Evolutionary conservation across 176 grass and related monocot species (phyloP).

Genomic region (Dactylis glomerata): DNA sequence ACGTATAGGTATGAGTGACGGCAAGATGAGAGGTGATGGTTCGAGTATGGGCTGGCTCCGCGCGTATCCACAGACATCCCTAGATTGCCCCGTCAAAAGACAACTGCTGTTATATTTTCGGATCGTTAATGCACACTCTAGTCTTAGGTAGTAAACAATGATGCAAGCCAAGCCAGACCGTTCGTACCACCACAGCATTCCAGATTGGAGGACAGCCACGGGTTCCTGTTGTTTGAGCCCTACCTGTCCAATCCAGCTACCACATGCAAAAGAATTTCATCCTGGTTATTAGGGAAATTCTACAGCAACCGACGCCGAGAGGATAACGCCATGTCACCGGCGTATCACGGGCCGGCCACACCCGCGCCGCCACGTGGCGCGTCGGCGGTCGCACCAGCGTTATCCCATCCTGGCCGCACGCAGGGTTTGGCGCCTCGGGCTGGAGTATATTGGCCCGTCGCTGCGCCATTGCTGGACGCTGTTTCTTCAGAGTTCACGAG

Average conservation of each 20-base stretch:
- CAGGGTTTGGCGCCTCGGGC: constrained; percentile 14
- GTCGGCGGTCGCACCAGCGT: constrained; percentile 9
- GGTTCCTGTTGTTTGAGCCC: background rate
- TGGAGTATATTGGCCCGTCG: constrained; percentile 30
- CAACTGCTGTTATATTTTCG: too few species aligned
- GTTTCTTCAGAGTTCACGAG: background rate
- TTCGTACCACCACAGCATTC: background rate
- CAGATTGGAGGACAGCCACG: background rate
- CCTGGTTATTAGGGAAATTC: background rate
- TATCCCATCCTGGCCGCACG: constrained; percentile 32
- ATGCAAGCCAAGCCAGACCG: too few species aligned
- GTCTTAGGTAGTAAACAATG: too few species aligned
- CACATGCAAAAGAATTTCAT: background rate
- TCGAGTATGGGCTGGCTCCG: too few species aligned
- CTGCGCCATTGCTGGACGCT: background rate
- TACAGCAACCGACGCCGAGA: background rate
- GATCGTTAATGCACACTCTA: too few species aligned
- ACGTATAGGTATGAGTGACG: too few species aligned
- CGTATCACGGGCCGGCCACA: constrained; percentile 32
- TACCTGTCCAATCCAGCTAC: background rate
- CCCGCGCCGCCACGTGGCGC: background rate
- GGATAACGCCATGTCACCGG: constrained; percentile 41
- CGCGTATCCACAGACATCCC: too few species aligned
- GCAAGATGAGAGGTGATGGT: too few species aligned
- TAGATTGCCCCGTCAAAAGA: too few species aligned